Percentiles rank a stretch among this genome's conserved stretches.
Conservation (phyloP, 2,329 filamentous ascomycete genomes). For the Didymella arachidicola region DNA sequence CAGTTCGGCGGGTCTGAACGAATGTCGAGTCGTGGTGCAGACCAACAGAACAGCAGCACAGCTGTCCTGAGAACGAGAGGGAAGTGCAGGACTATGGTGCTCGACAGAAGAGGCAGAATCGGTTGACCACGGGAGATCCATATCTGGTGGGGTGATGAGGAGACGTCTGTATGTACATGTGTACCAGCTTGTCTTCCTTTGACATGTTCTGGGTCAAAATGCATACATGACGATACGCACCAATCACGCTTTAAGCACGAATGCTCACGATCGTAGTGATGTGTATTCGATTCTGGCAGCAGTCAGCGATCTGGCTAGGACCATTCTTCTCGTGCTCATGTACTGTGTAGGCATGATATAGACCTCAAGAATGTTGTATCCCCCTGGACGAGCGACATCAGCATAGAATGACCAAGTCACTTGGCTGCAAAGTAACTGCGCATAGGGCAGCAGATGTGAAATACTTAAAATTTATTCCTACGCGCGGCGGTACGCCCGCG, state of each 20-base stretch:
- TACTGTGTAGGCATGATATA: conserved; percentile 14
- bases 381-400: background rate
- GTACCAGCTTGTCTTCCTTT: background rate
- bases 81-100: background rate
- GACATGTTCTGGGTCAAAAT: background rate
- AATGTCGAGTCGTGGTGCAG: background rate
- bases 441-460: conserved; percentile 1
- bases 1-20: background rate
- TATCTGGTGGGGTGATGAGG: background rate
- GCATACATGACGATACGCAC: background rate
- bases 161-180: background rate
- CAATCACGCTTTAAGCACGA: background rate
- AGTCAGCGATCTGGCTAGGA: conserved; percentile 1
- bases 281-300: background rate
- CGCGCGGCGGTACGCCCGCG: conserved; percentile 20
- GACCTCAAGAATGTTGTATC: background rate
- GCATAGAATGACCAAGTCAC: background rate
- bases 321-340: background rate
- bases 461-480: conserved; percentile 30
- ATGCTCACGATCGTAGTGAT: background rate
- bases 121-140: background rate
- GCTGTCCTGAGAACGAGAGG: background rate
- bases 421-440: background rate
- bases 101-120: background rate
- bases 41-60: background rate